Evolutionary conservation across 2,329 filamentous ascomycete genomes (phyloP).

Genomic region (Cladosporium sp.): DNA sequence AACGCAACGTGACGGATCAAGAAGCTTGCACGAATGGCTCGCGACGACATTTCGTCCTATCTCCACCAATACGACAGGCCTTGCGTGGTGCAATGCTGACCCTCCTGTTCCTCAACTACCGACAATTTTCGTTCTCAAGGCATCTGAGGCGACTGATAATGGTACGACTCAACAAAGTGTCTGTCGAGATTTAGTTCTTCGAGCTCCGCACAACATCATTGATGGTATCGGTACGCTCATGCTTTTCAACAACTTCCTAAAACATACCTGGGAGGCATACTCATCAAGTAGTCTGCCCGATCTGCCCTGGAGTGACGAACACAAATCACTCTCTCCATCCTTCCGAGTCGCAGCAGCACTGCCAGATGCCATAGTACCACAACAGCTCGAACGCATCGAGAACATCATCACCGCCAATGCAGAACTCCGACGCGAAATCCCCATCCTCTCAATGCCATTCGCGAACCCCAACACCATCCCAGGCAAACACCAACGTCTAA

Average conservation of each 20-base stretch:
- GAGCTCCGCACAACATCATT: constrained; percentile 7
- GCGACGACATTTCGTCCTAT: not conserved
- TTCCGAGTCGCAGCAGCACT: constrained; percentile 4
- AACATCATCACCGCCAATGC: not conserved
- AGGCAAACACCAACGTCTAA: constrained; percentile 4
- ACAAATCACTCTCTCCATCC: not conserved
- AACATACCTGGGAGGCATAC: not conserved
- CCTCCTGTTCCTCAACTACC: not conserved
- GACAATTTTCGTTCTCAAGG: constrained; percentile 4
- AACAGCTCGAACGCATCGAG: constrained; percentile 3
- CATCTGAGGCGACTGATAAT: not conserved
- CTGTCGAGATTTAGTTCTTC: not conserved
- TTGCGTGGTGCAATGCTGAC: constrained; percentile 6
- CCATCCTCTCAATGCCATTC: not conserved
- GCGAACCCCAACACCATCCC: not conserved
- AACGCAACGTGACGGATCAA: not conserved
- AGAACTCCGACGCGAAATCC: not conserved
- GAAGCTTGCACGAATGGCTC: not conserved
- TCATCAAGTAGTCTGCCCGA: not conserved
- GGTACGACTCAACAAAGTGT: not conserved
- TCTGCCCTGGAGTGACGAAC: not conserved
- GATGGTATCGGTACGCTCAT: constrained; percentile 5
- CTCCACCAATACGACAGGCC: not conserved
- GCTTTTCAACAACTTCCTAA: constrained; percentile 8
- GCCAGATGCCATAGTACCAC: not conserved